Base-by-base conservation (phyloP, 176 grass and related monocot genomes). In the Triticum dicoccoides region DNA sequence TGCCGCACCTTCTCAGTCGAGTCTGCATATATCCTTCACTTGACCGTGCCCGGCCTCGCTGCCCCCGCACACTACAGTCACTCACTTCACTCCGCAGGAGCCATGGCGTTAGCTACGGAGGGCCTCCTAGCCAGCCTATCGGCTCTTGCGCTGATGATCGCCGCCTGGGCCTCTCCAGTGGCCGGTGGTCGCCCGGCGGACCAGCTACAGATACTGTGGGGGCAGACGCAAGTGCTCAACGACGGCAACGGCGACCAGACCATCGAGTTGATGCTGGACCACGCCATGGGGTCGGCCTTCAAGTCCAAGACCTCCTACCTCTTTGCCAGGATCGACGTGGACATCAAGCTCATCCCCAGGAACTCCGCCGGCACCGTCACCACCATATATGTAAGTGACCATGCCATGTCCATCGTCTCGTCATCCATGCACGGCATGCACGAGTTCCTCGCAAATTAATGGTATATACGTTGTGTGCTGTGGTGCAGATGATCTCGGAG, bases 361-460 rank as follows among this genome's bases (percentile, higher is more conserved):
- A 89, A 92, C 75, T 95, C 93, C 39, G 93, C 93, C 58, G 93
- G 93, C 85, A 95, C 93, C 32, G 93, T 92, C 73, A 92, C 93
- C 47, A 91, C 93, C 34, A 80, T 91, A 59, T 92, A 95, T 42
- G 93, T 95, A 80, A 89, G 87, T 82, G 59, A 32, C 69, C 41
- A 64, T 65, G 42, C 6, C 17, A 35, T 6, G 3, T 9, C 9
- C 5, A 7, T 59, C 56, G 56, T 21, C 56, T 59, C 56, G 18
- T 59, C 25, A 39, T 5, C 18, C 61, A 69, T 70, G 27, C 20
- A 41, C 4, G 25, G 49, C 49, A 30, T 11, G 25, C 17, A 6
- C 6, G 56, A 8, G 5, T 49, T 9, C 14, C 23, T 41, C 66
- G 1, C 20, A 35, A 52, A 44, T 0, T 67, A 10, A 84, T 56